Percentiles rank a stretch among this genome's conserved stretches.
These are phyloP conservation scores for Porodaedalea pini DNA, from an alignment of 1,284 basidiomycete species.

Conservation along the genomic window DNA sequence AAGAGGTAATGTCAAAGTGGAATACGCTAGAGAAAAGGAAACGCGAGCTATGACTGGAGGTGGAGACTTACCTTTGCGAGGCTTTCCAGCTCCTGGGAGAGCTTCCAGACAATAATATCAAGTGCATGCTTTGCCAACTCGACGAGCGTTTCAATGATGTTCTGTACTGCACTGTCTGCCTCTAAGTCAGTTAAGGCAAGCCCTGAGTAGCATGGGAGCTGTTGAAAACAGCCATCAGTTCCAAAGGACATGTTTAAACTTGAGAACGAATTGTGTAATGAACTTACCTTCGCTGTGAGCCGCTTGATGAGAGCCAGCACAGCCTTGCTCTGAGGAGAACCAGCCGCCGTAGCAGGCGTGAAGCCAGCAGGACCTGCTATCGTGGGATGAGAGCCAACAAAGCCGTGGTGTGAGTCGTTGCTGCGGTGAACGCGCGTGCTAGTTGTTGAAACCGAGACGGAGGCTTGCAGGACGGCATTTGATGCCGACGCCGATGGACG, in stretches of 20 bases:
- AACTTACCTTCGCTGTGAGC: slow-evolving; percentile 62
- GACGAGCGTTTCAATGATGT: slow-evolving; percentile 75
- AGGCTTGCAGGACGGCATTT: background rate
- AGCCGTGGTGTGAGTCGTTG: slow-evolving; percentile 48
- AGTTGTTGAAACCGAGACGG: slow-evolving; percentile 26
- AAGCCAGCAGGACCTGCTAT: slow-evolving; percentile 30
- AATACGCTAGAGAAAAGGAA: background rate
- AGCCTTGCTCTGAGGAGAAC: slow-evolving; percentile 67
- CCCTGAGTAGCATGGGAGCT: slow-evolving; percentile 88
- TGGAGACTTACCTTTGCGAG: slow-evolving; percentile 62
- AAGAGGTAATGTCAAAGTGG: background rate
- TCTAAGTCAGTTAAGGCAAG: slow-evolving; percentile 69
- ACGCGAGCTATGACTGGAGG: background rate
- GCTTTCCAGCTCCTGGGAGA: slow-evolving; percentile 73
- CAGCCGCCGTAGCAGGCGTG: slow-evolving; percentile 25
- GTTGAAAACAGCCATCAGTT: background rate
- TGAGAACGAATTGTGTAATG: background rate
- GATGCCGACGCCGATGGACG: slow-evolving; percentile 15
- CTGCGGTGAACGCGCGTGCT: slow-evolving; percentile 43
- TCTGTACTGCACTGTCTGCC: slow-evolving; percentile 65
- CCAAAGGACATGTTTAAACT: background rate
- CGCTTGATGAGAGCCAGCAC: slow-evolving; percentile 68
- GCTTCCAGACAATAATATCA: slow-evolving; percentile 74
- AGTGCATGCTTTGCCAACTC: slow-evolving; percentile 73
- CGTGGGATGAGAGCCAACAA: slow-evolving; percentile 33